Evolutionary conservation across 176 grass and related monocot species (phyloP).

Genomic region (Sorghum bicolor): DNA sequence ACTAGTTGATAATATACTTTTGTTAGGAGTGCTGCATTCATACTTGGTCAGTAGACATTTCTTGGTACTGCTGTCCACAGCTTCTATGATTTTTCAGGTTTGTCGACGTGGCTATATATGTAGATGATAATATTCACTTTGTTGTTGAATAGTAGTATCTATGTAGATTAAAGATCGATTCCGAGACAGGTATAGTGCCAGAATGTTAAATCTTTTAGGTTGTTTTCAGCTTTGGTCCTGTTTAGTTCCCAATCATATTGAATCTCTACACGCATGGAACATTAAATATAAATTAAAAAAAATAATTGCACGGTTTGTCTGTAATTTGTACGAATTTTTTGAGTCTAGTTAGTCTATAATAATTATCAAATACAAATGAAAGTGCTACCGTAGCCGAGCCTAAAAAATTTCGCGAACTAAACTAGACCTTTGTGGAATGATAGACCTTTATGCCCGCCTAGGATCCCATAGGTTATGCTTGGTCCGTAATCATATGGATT

Average conservation of each 20-base stretch:
- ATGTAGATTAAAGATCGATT: background rate
- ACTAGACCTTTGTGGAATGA: background rate
- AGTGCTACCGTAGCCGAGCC: too few species aligned
- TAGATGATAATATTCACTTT: background rate
- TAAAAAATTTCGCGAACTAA: too few species aligned
- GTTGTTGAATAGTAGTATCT: background rate
- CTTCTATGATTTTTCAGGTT: background rate
- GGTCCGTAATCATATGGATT: background rate
- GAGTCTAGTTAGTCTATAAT: too few species aligned
- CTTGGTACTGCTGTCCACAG: background rate
- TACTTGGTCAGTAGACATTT: constrained; percentile 11
- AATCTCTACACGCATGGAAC: too few species aligned
- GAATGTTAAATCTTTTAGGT: background rate
- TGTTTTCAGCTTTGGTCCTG: background rate
- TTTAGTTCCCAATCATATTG: too few species aligned
- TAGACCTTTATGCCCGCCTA: background rate
- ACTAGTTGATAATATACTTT: background rate
- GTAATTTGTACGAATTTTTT: too few species aligned
- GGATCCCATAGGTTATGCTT: background rate
- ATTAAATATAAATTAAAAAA: too few species aligned
- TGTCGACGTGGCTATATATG: background rate
- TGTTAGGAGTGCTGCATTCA: background rate
- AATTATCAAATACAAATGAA: too few species aligned
- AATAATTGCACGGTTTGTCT: too few species aligned
- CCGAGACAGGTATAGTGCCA: background rate